These are phyloP conservation scores for Suhomyces vadensis DNA, from an alignment of 805 yeast species.

Conservation along the genomic window DNA sequence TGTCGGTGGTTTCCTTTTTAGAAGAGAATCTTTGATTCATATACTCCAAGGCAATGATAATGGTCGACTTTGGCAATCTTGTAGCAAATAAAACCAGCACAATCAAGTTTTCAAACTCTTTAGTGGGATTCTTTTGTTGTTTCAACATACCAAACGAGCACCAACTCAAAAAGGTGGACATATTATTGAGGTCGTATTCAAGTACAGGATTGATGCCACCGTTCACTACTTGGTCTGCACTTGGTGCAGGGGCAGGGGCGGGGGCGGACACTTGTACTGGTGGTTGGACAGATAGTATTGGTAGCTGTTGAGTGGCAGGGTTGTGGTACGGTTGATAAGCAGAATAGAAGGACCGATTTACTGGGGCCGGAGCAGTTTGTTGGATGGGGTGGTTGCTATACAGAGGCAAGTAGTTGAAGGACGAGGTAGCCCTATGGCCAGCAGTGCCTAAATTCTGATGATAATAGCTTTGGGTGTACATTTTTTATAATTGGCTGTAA, in stretches of 20 bases:
- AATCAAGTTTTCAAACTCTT: conserved; percentile 58
- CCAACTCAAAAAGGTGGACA: conserved; percentile 81
- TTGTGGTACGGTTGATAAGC: conserved; percentile 5
- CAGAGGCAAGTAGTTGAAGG: conserved; percentile 28
- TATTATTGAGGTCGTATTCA: conserved; percentile 75
- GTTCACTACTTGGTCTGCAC: conserved; percentile 21
- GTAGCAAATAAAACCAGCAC: conserved; percentile 80
- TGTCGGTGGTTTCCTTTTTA: conserved; percentile 15
- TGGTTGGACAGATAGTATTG: conserved; percentile 5
- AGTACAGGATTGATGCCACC: conserved; percentile 80
- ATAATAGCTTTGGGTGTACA: conserved; percentile 20
- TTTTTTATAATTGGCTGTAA: conserved; percentile 6
- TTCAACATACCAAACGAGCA: conserved; percentile 68
- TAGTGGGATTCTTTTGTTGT: conserved; percentile 45
- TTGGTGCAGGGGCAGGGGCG: conserved; percentile 11
- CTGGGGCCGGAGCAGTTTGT: conserved; percentile 12
- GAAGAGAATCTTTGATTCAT: conserved; percentile 58
- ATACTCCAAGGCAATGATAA: conserved; percentile 77
- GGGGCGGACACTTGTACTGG: background rate
- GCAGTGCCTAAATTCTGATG: conserved; percentile 36
- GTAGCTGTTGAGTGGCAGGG: conserved; percentile 5
- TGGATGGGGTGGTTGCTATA: conserved; percentile 18
- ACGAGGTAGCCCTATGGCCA: conserved; percentile 38
- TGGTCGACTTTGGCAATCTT: conserved; percentile 79
- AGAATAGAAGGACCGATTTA: conserved; percentile 16